Evolutionary conservation across 768 basidiomycete species (phyloP), one percentile per base, ranked within the genome.

Genomic region (Roridomyces roridus): DNA sequence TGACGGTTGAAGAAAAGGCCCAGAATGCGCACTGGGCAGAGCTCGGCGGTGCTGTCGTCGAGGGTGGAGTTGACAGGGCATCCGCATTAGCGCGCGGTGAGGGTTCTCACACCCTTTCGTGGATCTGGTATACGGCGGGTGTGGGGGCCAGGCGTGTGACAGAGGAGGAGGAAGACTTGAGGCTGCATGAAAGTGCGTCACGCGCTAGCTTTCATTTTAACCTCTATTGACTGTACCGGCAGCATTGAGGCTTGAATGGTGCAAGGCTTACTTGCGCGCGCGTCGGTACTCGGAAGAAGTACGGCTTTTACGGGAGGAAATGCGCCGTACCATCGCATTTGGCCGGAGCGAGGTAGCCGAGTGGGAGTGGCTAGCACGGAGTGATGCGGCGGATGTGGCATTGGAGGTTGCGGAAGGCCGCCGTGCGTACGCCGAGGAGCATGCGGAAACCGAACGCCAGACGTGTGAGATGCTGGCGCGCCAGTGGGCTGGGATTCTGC

Each of bases 281-380:
- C 20, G 42, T 4, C 57, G 55, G 12, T 67, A 62, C 50, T 31
- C 43, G 2, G 62, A 67, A 21, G 66, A 67, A 17, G 43, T 60
- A 1, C 39, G 45, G 23, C 41, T 62, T 4, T 35, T 67, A 4
- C 39, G 28, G 8, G 65, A 66, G 44, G 66, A 67, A 39, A 67
- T 65, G 65, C 40, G 62, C 21, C 43, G 55, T 3, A 45, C 43
- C 3, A 37, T 52, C 6, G 51, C 36, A 1, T 52, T 31, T 8
- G 43, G 51, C 12, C 0, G 7, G 1, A 36, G 31, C 1, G 42
- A 35, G 15, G 51, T 43, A 14, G 14, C 1, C 2, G 20, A 28
- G 23, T 52, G 51, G 51, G 51, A 52, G 0, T 12, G 4, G 11
- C 24, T 44, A 18, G 43, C 34, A 4, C 2, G 1, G 3, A n/a